Percentiles rank a stretch among this genome's conserved stretches.
phyloP scores from a whole-genome alignment of 2,329 filamentous ascomycete species.

The Calonectria pauciramosa region DNA sequence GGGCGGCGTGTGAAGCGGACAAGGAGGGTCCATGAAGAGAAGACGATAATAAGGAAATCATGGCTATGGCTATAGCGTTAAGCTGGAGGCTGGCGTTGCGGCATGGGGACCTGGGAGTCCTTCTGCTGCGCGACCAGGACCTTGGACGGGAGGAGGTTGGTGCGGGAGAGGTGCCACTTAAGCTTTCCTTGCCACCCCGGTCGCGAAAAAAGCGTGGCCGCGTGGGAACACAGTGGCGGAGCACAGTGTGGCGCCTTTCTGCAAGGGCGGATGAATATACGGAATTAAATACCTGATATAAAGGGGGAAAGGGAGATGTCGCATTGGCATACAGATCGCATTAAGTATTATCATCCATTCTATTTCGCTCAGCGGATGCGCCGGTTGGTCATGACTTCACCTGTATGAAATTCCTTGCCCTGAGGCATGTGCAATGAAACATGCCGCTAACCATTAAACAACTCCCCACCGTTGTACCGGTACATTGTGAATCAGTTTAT shows the following conservation, averaged over 20 bases:
- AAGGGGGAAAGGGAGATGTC: neutral
- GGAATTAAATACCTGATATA: neutral
- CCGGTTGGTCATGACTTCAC: neutral
- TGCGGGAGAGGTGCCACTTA: conserved; percentile 6
- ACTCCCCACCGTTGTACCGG: neutral
- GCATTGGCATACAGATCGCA: neutral
- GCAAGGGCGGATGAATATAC: neutral
- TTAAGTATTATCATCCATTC: neutral
- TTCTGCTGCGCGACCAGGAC: neutral
- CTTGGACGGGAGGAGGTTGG: conserved; percentile 10
- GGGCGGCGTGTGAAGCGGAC: neutral
- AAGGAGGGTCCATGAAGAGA: conserved; percentile 31
- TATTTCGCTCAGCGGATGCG: neutral
- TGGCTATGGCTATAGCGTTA: conserved; percentile 44
- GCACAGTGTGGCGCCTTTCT: neutral
- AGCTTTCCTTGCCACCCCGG: neutral
- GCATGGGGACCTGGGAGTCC: conserved; percentile 6
- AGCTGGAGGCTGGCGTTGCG: conserved; percentile 31
- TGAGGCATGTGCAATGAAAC: neutral
- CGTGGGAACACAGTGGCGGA: neutral
- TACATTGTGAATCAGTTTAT: neutral
- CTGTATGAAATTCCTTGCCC: neutral
- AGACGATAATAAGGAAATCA: conserved; percentile 38
- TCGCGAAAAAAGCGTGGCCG: neutral
- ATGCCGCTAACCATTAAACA: neutral